Conservation (phyloP, 805 yeast species). For the Jamesozyma piceae region DNA sequence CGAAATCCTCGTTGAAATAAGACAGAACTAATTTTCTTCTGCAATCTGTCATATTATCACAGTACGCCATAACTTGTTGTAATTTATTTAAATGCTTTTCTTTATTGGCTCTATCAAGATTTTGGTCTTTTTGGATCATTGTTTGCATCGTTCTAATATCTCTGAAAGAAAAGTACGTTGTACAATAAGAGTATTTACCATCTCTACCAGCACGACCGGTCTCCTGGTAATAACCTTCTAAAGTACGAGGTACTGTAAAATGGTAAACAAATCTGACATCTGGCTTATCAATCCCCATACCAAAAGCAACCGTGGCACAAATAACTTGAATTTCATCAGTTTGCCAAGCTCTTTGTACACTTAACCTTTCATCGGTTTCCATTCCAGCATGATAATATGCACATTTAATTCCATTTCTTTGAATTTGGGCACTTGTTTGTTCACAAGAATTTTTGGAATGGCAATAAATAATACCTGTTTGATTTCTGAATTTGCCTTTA, state of each 20-base stretch:
- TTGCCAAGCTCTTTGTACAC: conserved; percentile 80
- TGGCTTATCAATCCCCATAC: conserved; percentile 98
- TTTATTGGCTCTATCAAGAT: conserved; percentile 51
- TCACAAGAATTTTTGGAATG: conserved; percentile 87
- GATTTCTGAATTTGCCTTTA: conserved; percentile 39
- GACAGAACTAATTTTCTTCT: conserved; percentile 82
- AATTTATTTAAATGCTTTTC: conserved; percentile 73
- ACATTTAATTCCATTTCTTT: conserved; percentile 51
- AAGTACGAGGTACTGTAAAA: conserved; percentile 74
- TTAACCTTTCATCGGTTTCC: conserved; percentile 62
- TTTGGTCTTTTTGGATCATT: conserved; percentile 69
- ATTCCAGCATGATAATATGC: conserved; percentile 91
- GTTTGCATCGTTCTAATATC: conserved; percentile 73
- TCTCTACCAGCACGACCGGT: conserved; percentile 99
- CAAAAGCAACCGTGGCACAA: conserved; percentile 97
- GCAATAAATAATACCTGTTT: conserved; percentile 89
- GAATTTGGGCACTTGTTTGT: conserved; percentile 57
- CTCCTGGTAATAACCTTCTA: conserved; percentile 97
- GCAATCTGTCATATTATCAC: conserved; percentile 88
- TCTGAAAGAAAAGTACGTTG: conserved; percentile 68
- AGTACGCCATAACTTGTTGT: conserved; percentile 80
- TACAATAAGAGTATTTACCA: conserved; percentile 73
- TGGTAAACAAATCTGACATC: conserved; percentile 92
- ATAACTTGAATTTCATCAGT: conserved; percentile 58
- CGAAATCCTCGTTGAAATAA: conserved; percentile 80